A percentile compares a stretch with the other conserved stretches of the same genome.
Conservation (phyloP, 176 grass and related monocot genomes). For the Chrysopogon serrulatus region DNA sequence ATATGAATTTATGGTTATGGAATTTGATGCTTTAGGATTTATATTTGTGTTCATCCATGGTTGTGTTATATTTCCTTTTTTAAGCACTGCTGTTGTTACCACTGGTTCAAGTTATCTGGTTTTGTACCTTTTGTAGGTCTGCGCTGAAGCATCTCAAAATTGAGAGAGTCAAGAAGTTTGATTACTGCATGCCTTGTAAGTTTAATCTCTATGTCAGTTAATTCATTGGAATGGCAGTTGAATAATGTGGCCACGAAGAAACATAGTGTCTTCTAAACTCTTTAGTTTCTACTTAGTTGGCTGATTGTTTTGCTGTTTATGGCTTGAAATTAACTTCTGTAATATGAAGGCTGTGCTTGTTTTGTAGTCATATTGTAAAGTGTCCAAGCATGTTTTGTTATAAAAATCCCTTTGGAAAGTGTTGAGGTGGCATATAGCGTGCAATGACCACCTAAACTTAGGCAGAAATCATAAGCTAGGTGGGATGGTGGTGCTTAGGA, state of each 20-base stretch:
- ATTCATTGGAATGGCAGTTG: neutral
- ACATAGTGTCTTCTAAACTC: too few relatives aligned
- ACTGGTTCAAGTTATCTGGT: neutral
- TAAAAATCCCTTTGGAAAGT: neutral
- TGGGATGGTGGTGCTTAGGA: neutral
- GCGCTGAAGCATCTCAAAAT: constrained; percentile 77
- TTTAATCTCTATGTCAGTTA: constrained; percentile 5
- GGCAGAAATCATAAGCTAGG: neutral
- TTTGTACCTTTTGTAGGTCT: constrained; percentile 50
- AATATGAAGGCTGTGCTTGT: neutral
- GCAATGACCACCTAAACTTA: neutral
- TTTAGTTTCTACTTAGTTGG: neutral
- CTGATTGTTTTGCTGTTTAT: neutral
- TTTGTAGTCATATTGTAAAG: neutral
- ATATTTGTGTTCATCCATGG: neutral
- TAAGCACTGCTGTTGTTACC: neutral
- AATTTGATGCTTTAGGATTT: neutral
- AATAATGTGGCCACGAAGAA: neutral
- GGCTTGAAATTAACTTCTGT: neutral
- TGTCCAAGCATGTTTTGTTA: neutral
- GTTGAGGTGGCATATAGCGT: neutral
- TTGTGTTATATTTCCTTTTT: neutral
- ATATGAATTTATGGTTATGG: neutral
- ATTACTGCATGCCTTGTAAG: constrained; percentile 99
- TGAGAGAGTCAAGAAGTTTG: constrained; percentile 84